Conservation (phyloP, 257 asterid genomes). For the Nicotiana sylvestris region DNA sequence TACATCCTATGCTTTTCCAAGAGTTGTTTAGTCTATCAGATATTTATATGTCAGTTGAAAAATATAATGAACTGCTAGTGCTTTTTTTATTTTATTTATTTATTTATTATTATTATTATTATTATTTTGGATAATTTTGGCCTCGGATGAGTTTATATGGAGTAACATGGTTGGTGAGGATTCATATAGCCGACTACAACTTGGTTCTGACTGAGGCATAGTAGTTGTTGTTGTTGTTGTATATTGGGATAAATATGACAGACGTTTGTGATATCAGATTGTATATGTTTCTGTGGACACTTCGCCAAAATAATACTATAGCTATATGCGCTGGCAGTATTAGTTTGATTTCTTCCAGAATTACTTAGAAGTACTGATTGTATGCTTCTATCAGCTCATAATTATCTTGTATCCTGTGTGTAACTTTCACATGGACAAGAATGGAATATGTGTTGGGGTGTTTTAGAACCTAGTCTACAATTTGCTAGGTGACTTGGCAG, state of each 20-base stretch:
- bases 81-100: too few species aligned
- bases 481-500: neutral
- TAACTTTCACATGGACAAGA: neutral
- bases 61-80: too few species aligned
- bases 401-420: neutral
- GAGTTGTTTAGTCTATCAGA: too few species aligned
- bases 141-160: too few species aligned
- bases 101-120: too few species aligned
- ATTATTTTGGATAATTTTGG: too few species aligned
- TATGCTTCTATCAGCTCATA: neutral
- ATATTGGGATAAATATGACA: neutral
- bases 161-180: too few species aligned
- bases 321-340: neutral
- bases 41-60: too few species aligned
- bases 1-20: too few species aligned
- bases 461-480: neutral
- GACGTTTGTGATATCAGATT: neutral
- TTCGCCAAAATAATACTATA: neutral
- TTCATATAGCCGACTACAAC: too few species aligned
- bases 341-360: constrained; percentile 14
- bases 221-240: neutral
- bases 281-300: neutral
- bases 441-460: neutral
- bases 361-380: neutral
- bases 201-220: too few species aligned